A percentile compares a stretch with the other conserved stretches of the same genome.
phyloP scores from a whole-genome alignment of 2,329 filamentous ascomycete genomes.

The Fusarium haematococcum region DNA sequence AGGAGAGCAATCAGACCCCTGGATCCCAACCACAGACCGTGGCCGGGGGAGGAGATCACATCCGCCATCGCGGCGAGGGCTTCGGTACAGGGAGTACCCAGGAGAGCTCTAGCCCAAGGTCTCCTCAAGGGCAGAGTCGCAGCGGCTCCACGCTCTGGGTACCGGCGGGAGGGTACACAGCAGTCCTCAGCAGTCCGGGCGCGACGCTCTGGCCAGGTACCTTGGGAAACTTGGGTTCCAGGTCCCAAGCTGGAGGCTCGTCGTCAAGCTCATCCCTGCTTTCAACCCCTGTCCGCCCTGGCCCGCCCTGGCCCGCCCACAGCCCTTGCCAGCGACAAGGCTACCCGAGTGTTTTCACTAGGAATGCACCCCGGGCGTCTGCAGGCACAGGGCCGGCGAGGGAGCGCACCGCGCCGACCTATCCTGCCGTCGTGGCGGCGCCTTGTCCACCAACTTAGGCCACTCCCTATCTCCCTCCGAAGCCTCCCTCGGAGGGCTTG shows the following conservation, averaged over 20 bases:
- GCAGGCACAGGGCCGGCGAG: slow-evolving; percentile 14
- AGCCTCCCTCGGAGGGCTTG: slow-evolving; percentile 36
- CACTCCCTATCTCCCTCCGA: slow-evolving; percentile 39
- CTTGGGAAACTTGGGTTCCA: slow-evolving; percentile 40
- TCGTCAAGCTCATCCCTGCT: slow-evolving; percentile 37
- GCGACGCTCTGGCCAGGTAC: slow-evolving; percentile 39
- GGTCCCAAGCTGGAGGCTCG: slow-evolving; percentile 36
- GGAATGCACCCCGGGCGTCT: slow-evolving; percentile 35
- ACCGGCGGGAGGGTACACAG: slow-evolving; percentile 23
- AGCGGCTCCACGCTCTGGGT: slow-evolving; percentile 26
- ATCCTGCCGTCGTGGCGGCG: slow-evolving; percentile 47
- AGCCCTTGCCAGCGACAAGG: slow-evolving; percentile 39
- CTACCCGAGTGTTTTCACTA: slow-evolving; percentile 43
- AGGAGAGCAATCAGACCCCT: slow-evolving; percentile 45
- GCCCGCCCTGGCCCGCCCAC: slow-evolving; percentile 20
- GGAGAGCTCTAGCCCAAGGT: slow-evolving; percentile 23
- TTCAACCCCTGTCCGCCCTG: slow-evolving; percentile 33
- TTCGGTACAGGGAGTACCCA: slow-evolving; percentile 15
- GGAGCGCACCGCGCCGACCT: slow-evolving; percentile 39
- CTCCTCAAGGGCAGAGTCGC: slow-evolving; percentile 28
- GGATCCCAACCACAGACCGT: slow-evolving; percentile 35
- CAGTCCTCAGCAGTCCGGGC: slow-evolving; percentile 6
- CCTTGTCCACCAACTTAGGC: slow-evolving; percentile 38
- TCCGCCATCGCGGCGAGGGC: slow-evolving; percentile 23
- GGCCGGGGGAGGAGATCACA: slow-evolving; percentile 41